Conservation (phyloP, 1,284 basidiomycete genomes). For the Blastosporella zonata region DNA sequence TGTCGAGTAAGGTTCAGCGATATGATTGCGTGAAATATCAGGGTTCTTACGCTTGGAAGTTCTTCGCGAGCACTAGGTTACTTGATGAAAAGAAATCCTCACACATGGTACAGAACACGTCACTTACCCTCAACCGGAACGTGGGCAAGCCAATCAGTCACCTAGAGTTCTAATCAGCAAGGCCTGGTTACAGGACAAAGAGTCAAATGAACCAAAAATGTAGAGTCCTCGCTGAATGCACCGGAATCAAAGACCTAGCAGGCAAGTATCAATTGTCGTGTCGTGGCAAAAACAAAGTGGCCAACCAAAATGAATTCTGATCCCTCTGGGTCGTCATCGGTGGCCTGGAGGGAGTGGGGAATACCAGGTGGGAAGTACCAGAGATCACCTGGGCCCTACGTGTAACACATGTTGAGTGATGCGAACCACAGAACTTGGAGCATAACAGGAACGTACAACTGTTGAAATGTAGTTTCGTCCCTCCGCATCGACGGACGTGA, state of each 20-base stretch:
- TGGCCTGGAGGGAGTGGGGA: conserved; percentile 67
- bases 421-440: not conserved
- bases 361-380: conserved; percentile 73
- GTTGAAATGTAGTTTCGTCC: conserved; percentile 62
- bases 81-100: not conserved
- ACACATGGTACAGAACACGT: not conserved
- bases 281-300: conserved; percentile 2
- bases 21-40: not conserved
- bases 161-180: conserved; percentile 27
- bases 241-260: conserved; percentile 62
- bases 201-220: conserved; percentile 50
- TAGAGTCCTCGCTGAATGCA: conserved; percentile 63
- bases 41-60: conserved; percentile 50
- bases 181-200: not conserved
- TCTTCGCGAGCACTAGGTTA: conserved; percentile 59
- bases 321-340: conserved; percentile 51
- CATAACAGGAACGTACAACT: conserved; percentile 37
- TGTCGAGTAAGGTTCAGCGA: conserved; percentile 6
- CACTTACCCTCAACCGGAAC: conserved; percentile 44
- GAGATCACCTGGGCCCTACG: conserved; percentile 40
- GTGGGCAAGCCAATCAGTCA: conserved; percentile 67
- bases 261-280: not conserved
- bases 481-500: conserved; percentile 57
- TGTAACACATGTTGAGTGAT: not conserved
- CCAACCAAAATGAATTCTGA: conserved; percentile 68